Evolutionary conservation across 257 asterid genomes (phyloP), one percentile per base, ranked within the genome.

Genomic region (Catharanthus roseus): DNA sequence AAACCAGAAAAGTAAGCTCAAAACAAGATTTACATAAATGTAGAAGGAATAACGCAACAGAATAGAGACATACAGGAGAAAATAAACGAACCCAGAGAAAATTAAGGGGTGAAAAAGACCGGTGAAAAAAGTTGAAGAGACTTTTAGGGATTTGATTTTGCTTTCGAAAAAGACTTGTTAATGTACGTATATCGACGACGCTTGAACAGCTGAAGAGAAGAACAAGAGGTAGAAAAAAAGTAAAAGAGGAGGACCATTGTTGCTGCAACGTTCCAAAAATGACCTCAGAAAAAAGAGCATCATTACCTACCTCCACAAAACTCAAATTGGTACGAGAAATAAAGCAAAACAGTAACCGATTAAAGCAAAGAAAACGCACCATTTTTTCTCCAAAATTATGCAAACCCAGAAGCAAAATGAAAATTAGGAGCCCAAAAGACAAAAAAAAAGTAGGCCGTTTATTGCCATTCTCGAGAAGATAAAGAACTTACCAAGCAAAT

Each of bases 401-500:
- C 49, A 65, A 71, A 63, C 50, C 66, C 72, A 54, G 10, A 38
- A 29, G 4, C 19, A 13, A 41, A 72, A 45, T 6, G 3, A 10
- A 3, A 49, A 24, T 42, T 12, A 9, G 49, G n/a, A n/a, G n/a
- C n/a, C 42, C 42, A 38, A 15, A n/a, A 24, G 7, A 41, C 3
- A 16, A 0, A 55, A 75, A 60, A 67, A 49, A 2, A 55, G 58
- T 1, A 0, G 44, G 47, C 19, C 39, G 1, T 9, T 53, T 71
- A 38, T 66, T 71, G 70, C 71, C 28, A 68, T 41, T 82, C 78
- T 75, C 82, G 54, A 79, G 85, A 78, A 80, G 79, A 80, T 67
- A 83, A 67, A 58, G 42, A 16, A 15, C 88, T 82, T 80, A 85
- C 88, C 88, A 63, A 70, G 55, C 70, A 78, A 79, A 77, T 56